A percentile compares a stretch with the other conserved stretches of the same genome.
Evolutionary conservation across 225 moss, liverwort and hornwort species (phyloP).

Genomic region (Sphagnum contortum): DNA sequence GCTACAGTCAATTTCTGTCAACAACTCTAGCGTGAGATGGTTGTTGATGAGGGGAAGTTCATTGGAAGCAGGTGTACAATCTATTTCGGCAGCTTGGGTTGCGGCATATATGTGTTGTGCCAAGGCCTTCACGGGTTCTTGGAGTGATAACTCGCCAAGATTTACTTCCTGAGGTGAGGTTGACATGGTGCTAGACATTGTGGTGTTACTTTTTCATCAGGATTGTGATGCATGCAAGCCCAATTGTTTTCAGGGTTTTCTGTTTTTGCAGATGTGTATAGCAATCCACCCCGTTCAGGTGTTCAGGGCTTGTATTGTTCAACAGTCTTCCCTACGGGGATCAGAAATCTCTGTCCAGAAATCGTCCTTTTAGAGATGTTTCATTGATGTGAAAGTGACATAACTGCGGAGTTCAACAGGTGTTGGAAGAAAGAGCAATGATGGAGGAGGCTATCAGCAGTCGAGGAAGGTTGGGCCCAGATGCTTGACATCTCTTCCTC

Average conservation of each 20-base stretch:
- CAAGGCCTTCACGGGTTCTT: slow-evolving; percentile 76
- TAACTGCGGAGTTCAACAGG: slow-evolving; percentile 11
- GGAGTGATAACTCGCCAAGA: slow-evolving; percentile 95
- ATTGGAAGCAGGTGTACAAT: slow-evolving; percentile 68
- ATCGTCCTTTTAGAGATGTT: no score
- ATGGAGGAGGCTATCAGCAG: slow-evolving; percentile 43
- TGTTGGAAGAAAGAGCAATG: slow-evolving; percentile 38
- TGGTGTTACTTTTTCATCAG: neutral
- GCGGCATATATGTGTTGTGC: slow-evolving; percentile 93
- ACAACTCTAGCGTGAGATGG: neutral
- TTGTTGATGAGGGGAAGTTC: neutral
- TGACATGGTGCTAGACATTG: neutral
- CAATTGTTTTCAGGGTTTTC: neutral
- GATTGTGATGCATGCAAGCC: no score
- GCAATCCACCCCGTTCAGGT: slow-evolving; percentile 3
- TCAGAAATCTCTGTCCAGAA: no score
- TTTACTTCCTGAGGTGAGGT: slow-evolving; percentile 68
- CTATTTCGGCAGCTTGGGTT: slow-evolving; percentile 97
- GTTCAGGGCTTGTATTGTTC: neutral
- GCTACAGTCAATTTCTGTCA: no score
- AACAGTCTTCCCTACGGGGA: neutral
- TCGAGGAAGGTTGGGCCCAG: slow-evolving; percentile 70
- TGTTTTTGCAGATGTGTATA: neutral
- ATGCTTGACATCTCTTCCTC: slow-evolving; percentile 54
- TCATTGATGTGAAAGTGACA: no score